Base-by-base conservation (phyloP, 2,329 filamentous ascomycete genomes). In the Phialocephala sp. region DNA sequence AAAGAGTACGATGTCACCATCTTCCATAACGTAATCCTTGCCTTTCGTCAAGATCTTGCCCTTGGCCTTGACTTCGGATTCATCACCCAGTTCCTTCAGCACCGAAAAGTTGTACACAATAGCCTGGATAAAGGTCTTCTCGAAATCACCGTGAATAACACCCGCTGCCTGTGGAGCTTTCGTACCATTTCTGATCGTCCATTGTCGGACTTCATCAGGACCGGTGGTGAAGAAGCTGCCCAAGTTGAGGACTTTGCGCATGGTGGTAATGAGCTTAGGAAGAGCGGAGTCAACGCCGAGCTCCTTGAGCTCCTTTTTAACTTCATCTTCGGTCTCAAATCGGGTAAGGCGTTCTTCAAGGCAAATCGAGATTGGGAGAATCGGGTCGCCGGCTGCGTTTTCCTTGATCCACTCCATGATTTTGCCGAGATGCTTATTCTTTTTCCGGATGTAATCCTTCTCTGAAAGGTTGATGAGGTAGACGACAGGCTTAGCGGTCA, bases 1-100 rank as follows among this genome's bases (percentile, higher is more conserved):
- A 27, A 76, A 69, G 35, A 76, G 64, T 12, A 75, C 18, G 22
- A 76, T 74, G 62, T 76, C 92, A 22, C 45, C 92, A 76, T 96
- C 92, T 78, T 94, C 89, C 12, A 95, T 88, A 6, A 94, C 87
- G 79, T 99, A 98, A 60, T 98, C 94, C 84, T 98, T 98, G 77
- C 95, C 95, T 86, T 99, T 99, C 66, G 94, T 98, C 90, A 97
- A 92, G 72, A 99, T 80, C 85, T 99, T 99, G 75, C 95, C 95
- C 80, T 94, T 94, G 32, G 94, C 87, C 85, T 94, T 97, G 72
- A 97, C 91, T 72, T 91, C 87, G 27, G 88, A 84, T 83, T 99
- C 95, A 71, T 97, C 93, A 60, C 94, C 94, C 58, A 91, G 83
- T 80, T 98, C 95, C 82, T 90, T 93, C 62, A 99, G 83, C 1